Conservation (phyloP, 352 stramenopile genomes). For the Halophytophthora polymorphica region DNA sequence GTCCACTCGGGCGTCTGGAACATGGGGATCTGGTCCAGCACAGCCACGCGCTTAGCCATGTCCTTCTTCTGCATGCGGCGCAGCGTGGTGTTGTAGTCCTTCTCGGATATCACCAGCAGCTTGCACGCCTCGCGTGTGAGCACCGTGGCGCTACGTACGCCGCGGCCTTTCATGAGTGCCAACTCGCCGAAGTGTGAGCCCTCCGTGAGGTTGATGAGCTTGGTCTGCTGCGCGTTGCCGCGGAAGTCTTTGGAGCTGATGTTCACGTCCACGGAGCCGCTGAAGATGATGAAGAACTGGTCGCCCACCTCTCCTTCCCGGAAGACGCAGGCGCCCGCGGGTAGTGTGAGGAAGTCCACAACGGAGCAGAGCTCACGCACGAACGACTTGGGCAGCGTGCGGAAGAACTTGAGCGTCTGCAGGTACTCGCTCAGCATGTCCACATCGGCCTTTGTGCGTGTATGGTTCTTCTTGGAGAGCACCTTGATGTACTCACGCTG, state of each 20-base stretch:
- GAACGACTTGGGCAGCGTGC: conserved; percentile 52
- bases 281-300: conserved; percentile 78
- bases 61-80: conserved; percentile 71
- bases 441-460: conserved; percentile 47
- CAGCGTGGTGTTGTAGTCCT: conserved; percentile 71
- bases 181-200: conserved; percentile 69
- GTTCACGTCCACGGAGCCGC: conserved; percentile 64
- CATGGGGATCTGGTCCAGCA: conserved; percentile 64
- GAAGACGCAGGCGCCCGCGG: conserved; percentile 46
- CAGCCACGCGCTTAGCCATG: conserved; percentile 47
- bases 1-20: conserved; percentile 80
- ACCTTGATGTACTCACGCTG: conserved; percentile 59
- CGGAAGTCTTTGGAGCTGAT: conserved; percentile 53
- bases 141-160: conserved; percentile 68
- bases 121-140: conserved; percentile 54
- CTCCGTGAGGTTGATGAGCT: conserved; percentile 70
- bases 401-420: conserved; percentile 78
- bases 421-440: conserved; percentile 69
- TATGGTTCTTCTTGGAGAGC: conserved; percentile 45
- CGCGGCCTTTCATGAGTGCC: conserved; percentile 71
- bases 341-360: conserved; percentile 51
- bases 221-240: conserved; percentile 51
- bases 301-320: conserved; percentile 66
- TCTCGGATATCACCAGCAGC: conserved; percentile 70
- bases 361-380: conserved; percentile 63